Percentiles rank a stretch among this genome's conserved stretches.
Evolutionary conservation across 352 stramenopile species (phyloP).

Genomic region (Paralagenidium karlingii): DNA sequence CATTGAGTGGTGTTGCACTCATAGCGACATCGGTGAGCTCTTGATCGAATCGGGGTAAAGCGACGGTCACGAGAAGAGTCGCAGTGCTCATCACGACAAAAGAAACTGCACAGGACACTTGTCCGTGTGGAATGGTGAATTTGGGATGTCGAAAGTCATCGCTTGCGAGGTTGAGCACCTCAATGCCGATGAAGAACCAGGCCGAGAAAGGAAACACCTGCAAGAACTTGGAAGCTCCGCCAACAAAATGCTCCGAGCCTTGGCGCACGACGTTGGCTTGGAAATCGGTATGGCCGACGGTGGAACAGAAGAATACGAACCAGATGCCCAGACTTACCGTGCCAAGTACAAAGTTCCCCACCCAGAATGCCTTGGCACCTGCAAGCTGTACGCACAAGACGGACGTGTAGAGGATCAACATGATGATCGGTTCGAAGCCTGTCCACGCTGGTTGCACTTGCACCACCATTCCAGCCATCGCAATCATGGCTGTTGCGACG

Average conservation of each 20-base stretch:
- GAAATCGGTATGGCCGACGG: too few species aligned
- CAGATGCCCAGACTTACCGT: conserved; percentile 1
- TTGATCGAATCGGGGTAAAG: too few species aligned
- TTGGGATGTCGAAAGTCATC: conserved; percentile 10
- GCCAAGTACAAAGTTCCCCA: conserved; percentile 2
- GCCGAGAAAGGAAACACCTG: conserved; percentile 6
- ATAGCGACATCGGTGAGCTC: too few species aligned
- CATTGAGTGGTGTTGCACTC: too few species aligned
- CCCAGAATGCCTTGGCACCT: conserved; percentile 10
- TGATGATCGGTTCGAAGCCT: conserved; percentile 4
- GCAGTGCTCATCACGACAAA: too few species aligned
- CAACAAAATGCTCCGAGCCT: background rate
- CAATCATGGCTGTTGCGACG: conserved; percentile 5
- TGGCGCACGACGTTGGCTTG: conserved; percentile 1
- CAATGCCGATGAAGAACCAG: conserved; percentile 16
- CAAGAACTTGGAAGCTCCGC: conserved; percentile 3
- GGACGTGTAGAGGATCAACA: conserved; percentile 5
- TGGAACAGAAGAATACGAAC: too few species aligned
- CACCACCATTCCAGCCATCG: conserved; percentile 4
- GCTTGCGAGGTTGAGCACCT: conserved; percentile 11
- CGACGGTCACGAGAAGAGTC: conserved; percentile 2
- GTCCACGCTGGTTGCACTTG: background rate
- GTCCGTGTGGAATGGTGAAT: conserved; percentile 7
- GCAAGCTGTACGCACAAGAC: conserved; percentile 4
- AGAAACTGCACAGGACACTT: conserved; percentile 7